Base-by-base conservation (phyloP, 179 eudicot genomes). In the Drosera spatulata region DNA sequence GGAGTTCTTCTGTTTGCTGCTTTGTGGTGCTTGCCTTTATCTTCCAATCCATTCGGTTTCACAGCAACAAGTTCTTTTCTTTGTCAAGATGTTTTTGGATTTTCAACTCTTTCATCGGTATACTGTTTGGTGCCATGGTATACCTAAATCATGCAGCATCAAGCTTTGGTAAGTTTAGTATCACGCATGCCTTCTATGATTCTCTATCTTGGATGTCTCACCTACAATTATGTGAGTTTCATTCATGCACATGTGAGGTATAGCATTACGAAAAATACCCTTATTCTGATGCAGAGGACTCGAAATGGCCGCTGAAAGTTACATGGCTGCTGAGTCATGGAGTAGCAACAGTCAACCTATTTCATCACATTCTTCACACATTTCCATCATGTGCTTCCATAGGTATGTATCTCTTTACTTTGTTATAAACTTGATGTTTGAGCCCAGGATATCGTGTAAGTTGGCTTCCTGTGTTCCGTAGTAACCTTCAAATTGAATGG, bases 381-480 rank as follows among this genome's bases (percentile, higher is more conserved):
- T 93, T 93, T 62, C 95, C 99, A 4, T 82, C 75, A 61, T 93
- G 99, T 77, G 93, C 86, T 61, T 93, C 99, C 49, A 70, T 93
- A 65, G 99, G 98, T 91, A 75, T 66, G 82, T 72, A 38, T 10
- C 42, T 53, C 22, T 41, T 42, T 41, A 60, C 45, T 46, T 60
- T n/a, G 8, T 45, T 4, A 5, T 5, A 5, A 37, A 10, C 33
- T 22, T 22, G 33, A 22, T 22, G 33, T 22, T 22, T 22, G 33
- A 22, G 33, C 33, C 33, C 33, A 0, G 33, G 33, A 22, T 0
- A 1, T 22, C 1, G 33, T 22, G 33, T 22, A 22, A 22, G 33
- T 22, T 22, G 33, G 33, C 0, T 22, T 22, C 33, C 33, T 22
- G 33, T 22, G 33, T 22, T 22, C 33, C 1, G 33, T 22, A 22